A percentile compares a stretch with the other conserved stretches of the same genome.
These are phyloP conservation scores for Corymbia calophylla DNA, from an alignment of 441 rosid genomes.

Conservation along the genomic window DNA sequence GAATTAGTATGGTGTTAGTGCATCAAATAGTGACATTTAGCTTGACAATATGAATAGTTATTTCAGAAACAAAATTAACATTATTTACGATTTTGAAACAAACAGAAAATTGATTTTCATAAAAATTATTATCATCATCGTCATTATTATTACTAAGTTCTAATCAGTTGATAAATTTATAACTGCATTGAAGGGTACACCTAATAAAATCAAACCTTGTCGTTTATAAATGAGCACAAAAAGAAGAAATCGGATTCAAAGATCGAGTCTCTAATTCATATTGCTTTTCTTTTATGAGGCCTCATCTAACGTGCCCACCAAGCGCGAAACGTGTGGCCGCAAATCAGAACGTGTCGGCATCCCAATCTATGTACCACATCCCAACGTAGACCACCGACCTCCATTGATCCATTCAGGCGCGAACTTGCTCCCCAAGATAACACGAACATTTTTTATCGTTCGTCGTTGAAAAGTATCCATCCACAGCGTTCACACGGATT, in stretches of 20 bases:
- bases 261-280: neutral
- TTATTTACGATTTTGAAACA: neutral
- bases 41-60: neutral
- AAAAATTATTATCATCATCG: neutral
- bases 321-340: neutral
- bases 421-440: neutral
- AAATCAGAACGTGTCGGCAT: neutral
- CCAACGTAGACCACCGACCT: neutral
- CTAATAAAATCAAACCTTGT: too few species aligned
- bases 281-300: neutral
- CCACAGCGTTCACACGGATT: neutral
- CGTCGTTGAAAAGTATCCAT: too few species aligned
- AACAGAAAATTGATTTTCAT: too few species aligned
- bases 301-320: neutral
- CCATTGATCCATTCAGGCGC: neutral
- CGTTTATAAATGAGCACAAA: neutral
- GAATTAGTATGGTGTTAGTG: neutral
- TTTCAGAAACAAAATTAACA: neutral
- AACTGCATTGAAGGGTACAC: neutral
- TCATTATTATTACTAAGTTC: neutral
- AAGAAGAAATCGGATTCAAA: neutral
- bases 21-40: neutral
- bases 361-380: neutral
- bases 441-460: too few species aligned
- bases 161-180: neutral